Evolutionary conservation across 176 grass and related monocot genomes (phyloP).

Genomic region (Carex cristatella): DNA sequence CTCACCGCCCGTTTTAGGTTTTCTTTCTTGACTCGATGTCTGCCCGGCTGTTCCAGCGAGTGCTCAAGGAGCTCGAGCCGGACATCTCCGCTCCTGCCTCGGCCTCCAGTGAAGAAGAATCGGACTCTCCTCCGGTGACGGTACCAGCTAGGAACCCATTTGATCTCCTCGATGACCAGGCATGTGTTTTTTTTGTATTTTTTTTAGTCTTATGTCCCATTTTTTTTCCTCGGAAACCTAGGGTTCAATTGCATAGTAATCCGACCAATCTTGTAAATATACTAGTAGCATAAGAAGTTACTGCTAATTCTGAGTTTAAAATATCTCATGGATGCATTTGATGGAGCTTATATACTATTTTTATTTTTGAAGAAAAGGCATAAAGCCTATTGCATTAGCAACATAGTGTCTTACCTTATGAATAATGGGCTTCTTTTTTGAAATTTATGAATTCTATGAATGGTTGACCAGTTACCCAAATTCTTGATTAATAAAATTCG

Average conservation of each 20-base stretch:
- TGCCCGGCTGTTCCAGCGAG: conserved; percentile 54
- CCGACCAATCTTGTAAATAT: background rate
- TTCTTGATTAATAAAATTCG: background rate
- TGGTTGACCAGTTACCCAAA: too few relatives aligned
- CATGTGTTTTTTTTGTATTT: background rate
- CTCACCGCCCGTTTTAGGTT: background rate
- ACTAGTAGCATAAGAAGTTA: background rate
- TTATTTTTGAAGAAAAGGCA: too few relatives aligned
- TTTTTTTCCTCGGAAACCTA: background rate
- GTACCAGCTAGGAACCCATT: conserved; percentile 57
- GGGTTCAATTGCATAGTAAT: background rate
- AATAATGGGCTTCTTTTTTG: background rate
- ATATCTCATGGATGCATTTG: background rate
- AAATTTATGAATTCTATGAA: background rate
- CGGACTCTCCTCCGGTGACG: conserved; percentile 24
- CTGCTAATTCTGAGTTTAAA: background rate
- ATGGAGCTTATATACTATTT: background rate
- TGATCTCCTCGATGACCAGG: conserved; percentile 69
- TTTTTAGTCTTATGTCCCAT: background rate
- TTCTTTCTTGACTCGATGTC: conserved; percentile 45
- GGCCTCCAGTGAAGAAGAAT: conserved; percentile 17
- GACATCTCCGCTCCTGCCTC: conserved; percentile 21
- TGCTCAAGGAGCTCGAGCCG: conserved; percentile 66
- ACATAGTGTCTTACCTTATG: background rate
- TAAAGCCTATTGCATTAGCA: too few relatives aligned